These are phyloP conservation scores for Phanerochaete carnosa DNA, from an alignment of 768 basidiomycete species.

Conservation along the genomic window DNA sequence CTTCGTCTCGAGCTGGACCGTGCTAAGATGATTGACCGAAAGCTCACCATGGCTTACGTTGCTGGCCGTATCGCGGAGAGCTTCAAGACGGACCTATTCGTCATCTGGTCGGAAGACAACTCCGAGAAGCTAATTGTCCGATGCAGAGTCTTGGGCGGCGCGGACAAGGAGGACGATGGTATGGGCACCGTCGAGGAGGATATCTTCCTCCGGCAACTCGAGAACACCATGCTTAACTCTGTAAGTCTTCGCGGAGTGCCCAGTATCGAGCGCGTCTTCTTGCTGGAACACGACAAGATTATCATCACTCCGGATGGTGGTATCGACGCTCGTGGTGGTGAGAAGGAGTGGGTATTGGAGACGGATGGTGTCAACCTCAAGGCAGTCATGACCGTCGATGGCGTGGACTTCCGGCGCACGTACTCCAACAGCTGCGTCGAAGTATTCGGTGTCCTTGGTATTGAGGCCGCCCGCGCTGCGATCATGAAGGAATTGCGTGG, in stretches of 20 bases:
- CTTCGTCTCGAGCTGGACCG: slow-evolving; percentile 96
- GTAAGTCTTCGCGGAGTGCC: slow-evolving; percentile 93
- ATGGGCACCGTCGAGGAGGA: slow-evolving; percentile 83
- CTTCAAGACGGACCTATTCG: slow-evolving; percentile 94
- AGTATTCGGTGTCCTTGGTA: slow-evolving; percentile 90
- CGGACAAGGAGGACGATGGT: slow-evolving; percentile 84
- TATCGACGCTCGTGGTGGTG: slow-evolving; percentile 49
- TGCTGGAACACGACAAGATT: slow-evolving; percentile 83
- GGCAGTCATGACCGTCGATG: slow-evolving; percentile 92
- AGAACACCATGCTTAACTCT: slow-evolving; percentile 94
- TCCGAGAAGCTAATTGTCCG: slow-evolving; percentile 96
- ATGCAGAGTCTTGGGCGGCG: slow-evolving; percentile 84
- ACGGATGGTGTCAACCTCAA: slow-evolving; percentile 96
- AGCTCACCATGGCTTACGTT: slow-evolving; percentile 92
- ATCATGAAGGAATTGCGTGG: slow-evolving; percentile 91
- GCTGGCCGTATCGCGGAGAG: slow-evolving; percentile 91
- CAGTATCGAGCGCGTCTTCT: slow-evolving; percentile 89
- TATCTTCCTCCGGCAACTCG: slow-evolving; percentile 92
- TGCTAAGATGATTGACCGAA: slow-evolving; percentile 96
- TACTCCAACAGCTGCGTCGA: slow-evolving; percentile 98
- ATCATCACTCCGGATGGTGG: slow-evolving; percentile 60
- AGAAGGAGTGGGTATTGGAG: slow-evolving; percentile 95
- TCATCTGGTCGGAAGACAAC: slow-evolving; percentile 99
- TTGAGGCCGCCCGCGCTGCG: slow-evolving; percentile 93
- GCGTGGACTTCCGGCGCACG: slow-evolving; percentile 89